A percentile compares a stretch with the other conserved stretches of the same genome.
phyloP scores from a whole-genome alignment of 2,329 filamentous ascomycete species.

The Venturia nashicola region DNA sequence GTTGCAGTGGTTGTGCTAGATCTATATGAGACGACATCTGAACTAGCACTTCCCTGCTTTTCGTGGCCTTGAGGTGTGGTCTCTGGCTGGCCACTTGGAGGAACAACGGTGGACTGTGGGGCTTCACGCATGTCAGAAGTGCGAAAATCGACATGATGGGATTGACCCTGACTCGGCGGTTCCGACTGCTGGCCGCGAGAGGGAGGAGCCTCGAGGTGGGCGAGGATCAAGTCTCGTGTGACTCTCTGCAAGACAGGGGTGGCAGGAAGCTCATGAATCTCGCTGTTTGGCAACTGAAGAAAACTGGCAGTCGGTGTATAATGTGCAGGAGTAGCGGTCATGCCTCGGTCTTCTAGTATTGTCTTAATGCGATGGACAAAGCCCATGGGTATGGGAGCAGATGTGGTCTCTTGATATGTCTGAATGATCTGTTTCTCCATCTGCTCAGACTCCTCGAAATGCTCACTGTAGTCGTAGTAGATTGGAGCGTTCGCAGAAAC shows the following conservation, averaged over 20 bases:
- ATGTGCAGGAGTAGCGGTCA: constrained; percentile 10
- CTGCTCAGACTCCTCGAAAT: constrained; percentile 26
- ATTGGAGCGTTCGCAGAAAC: constrained; percentile 1
- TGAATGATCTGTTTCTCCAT: constrained; percentile 2
- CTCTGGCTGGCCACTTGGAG: not conserved
- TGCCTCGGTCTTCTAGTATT: constrained; percentile 26
- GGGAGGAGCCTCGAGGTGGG: not conserved
- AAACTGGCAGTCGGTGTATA: not conserved
- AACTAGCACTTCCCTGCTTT: not conserved
- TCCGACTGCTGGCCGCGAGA: not conserved
- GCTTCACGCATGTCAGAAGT: not conserved
- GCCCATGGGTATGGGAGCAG: constrained; percentile 19
- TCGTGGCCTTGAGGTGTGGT: not conserved
- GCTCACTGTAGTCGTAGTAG: constrained; percentile 26
- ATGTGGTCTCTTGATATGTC: constrained; percentile 1
- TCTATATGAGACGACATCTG: not conserved
- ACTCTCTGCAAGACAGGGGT: constrained; percentile 8
- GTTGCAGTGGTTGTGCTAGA: constrained; percentile 14
- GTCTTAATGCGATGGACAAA: constrained; percentile 30
- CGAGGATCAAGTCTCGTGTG: constrained; percentile 8
- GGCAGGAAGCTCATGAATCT: constrained; percentile 10
- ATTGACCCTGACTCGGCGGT: not conserved
- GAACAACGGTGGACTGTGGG: not conserved
- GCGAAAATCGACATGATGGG: not conserved
- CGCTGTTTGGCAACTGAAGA: not conserved